Percentiles rank a stretch among this genome's conserved stretches.
phyloP scores from a whole-genome alignment of 495 filamentous ascomycete species.

The Neurospora hispaniola region DNA sequence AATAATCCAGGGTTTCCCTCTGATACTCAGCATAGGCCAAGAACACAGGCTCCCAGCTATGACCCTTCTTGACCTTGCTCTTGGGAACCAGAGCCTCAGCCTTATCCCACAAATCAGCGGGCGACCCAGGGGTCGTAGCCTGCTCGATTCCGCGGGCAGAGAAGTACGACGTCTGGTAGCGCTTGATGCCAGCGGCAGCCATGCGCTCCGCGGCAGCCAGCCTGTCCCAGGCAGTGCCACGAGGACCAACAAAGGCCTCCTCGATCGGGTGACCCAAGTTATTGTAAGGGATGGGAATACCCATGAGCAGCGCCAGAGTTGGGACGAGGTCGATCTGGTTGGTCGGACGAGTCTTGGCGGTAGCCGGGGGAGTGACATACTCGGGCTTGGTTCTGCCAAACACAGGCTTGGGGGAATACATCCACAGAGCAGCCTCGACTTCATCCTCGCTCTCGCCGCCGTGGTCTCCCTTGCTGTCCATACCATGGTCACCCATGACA shows the following conservation, averaged over 20 bases:
- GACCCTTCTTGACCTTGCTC: slow-evolving; percentile 12
- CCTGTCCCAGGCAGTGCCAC: slow-evolving; percentile 59
- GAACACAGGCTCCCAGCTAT: slow-evolving; percentile 35
- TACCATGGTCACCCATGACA: slow-evolving; percentile 97
- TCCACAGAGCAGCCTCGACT: slow-evolving; percentile 90
- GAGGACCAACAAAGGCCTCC: slow-evolving; percentile 72
- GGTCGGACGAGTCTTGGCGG: slow-evolving; percentile 70
- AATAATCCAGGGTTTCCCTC: slow-evolving; percentile 64
- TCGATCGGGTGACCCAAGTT: slow-evolving; percentile 93
- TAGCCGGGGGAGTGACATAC: slow-evolving; percentile 52
- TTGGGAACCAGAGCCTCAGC: slow-evolving; percentile 24
- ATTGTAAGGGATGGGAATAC: slow-evolving; percentile 91
- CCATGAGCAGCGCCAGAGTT: slow-evolving; percentile 75
- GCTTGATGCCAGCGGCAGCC: slow-evolving; percentile 75
- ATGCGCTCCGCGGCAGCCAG: slow-evolving; percentile 65
- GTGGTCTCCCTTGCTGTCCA: slow-evolving; percentile 95
- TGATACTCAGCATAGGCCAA: slow-evolving; percentile 63
- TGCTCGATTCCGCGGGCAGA: slow-evolving; percentile 51
- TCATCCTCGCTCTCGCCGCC: slow-evolving; percentile 94
- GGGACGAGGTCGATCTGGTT: slow-evolving; percentile 95
- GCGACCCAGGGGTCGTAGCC: slow-evolving; percentile 42
- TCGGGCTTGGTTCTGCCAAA: slow-evolving; percentile 68
- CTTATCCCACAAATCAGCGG: slow-evolving; percentile 45
- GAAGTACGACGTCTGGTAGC: slow-evolving; percentile 62
- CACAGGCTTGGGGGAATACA: slow-evolving; percentile 79